Conservation (phyloP, 179 eudicot species). For the Carnegiea gigantea region DNA sequence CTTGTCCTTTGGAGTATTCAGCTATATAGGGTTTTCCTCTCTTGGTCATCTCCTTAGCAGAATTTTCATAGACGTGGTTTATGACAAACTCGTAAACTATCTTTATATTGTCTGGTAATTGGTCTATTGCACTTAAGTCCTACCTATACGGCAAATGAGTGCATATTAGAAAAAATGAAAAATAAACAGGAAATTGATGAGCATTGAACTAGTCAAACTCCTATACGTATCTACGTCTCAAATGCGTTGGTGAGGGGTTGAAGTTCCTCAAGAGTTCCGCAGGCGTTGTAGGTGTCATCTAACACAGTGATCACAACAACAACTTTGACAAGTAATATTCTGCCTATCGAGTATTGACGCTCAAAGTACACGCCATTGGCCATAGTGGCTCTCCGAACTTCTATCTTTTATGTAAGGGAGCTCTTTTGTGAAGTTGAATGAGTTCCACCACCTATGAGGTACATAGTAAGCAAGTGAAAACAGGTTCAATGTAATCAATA, state of each 20-base stretch:
- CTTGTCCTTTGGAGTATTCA: background rate
- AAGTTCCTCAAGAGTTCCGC: conserved; percentile 25
- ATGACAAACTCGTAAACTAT: background rate
- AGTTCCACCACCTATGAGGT: conserved; percentile 25
- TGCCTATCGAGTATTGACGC: conserved; percentile 25
- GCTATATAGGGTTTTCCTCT: background rate
- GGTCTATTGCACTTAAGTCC: background rate
- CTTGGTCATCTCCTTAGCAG: background rate
- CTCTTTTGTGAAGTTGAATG: conserved; percentile 13
- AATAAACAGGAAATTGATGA: background rate
- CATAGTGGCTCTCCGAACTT: conserved; percentile 31
- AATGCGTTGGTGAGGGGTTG: conserved; percentile 20
- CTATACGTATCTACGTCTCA: background rate
- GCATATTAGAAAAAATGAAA: background rate
- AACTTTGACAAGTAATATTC: conserved; percentile 17
- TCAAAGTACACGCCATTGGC: conserved; percentile 27
- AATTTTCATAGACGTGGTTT: background rate
- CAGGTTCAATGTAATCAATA: too few relatives aligned
- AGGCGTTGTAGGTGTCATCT: conserved; percentile 31
- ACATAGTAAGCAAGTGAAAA: too few relatives aligned
- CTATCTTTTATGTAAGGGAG: conserved; percentile 30
- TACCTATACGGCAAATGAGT: background rate
- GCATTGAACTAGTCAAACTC: background rate
- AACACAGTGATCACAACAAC: conserved; percentile 18
- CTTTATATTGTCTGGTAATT: background rate